Conservation (phyloP, 2,329 filamentous ascomycete species). For the Neopestalotiopsis sp. region DNA sequence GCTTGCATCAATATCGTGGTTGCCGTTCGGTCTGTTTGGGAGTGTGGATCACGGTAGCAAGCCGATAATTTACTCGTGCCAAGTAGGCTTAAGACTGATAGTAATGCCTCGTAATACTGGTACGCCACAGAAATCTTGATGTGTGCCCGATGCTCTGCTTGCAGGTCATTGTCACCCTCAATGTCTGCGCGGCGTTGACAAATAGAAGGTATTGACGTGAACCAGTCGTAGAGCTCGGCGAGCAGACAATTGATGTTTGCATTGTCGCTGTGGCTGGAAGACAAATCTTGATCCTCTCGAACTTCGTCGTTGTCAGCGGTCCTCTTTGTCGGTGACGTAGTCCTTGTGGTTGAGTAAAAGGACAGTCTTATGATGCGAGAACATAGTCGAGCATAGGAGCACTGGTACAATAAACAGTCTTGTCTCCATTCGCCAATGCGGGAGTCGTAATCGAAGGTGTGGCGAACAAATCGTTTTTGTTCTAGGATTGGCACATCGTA, state of each 20-base stretch:
- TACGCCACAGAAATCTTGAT: not conserved
- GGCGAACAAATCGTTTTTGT: not conserved
- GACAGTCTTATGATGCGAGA: not conserved
- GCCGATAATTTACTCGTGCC: not conserved
- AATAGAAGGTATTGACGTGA: not conserved
- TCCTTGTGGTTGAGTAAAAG: not conserved
- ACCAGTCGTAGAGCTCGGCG: not conserved
- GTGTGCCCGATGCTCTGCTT: not conserved
- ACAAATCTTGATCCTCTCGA: not conserved
- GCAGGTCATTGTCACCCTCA: not conserved
- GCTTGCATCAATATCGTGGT: not conserved
- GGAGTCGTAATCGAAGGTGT: not conserved
- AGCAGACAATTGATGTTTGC: not conserved
- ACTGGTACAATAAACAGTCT: not conserved
- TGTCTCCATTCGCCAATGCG: not conserved
- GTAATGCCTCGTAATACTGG: not conserved
- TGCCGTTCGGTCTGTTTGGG: not conserved
- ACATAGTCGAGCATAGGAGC: not conserved
- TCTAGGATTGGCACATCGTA: not conserved
- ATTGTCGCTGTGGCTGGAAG: not conserved
- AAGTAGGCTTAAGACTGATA: not conserved
- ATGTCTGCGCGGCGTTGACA: not conserved
- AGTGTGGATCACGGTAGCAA: not conserved
- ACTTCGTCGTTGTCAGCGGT: not conserved
- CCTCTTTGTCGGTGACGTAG: not conserved